A percentile compares a stretch with the other conserved stretches of the same genome.
Evolutionary conservation across 345 rosid species (phyloP).

Genomic region (Dimocarpus longan): DNA sequence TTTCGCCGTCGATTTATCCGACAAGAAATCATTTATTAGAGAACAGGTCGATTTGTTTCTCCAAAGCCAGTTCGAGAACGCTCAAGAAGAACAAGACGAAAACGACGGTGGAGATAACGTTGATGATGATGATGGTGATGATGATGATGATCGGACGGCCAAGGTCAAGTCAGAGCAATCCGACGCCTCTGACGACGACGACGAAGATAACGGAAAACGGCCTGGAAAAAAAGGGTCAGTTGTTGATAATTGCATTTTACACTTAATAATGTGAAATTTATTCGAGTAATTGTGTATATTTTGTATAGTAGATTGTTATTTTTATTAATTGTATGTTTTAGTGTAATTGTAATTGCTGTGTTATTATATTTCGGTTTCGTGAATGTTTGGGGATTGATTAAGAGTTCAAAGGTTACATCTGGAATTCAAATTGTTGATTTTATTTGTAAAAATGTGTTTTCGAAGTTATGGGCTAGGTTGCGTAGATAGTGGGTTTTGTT

Average conservation of each 20-base stretch:
- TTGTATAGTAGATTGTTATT: too few relatives aligned
- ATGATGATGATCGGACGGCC: conserved; percentile 25
- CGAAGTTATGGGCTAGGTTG: conserved; percentile 15
- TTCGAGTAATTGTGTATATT: not conserved
- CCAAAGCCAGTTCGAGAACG: conserved; percentile 36
- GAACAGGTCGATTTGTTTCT: conserved; percentile 54
- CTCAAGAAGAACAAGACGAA: conserved; percentile 19
- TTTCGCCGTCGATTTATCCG: conserved; percentile 50
- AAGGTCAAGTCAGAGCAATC: conserved; percentile 31
- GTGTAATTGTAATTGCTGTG: not conserved
- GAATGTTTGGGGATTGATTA: not conserved
- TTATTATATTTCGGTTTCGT: not conserved
- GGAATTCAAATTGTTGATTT: not conserved
- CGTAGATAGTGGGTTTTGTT: conserved; percentile 17
- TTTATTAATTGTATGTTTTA: not conserved
- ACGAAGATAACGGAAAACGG: conserved; percentile 25
- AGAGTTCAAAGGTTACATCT: not conserved
- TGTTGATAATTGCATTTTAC: conserved; percentile 5
- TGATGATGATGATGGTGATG: not conserved
- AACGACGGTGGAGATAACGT: too few relatives aligned
- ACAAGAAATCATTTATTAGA: conserved; percentile 44
- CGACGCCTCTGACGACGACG: conserved; percentile 21
- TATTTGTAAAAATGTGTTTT: not conserved
- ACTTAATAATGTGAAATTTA: not conserved
- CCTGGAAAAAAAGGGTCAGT: conserved; percentile 38